These are phyloP conservation scores for Syncephalis plumigaleata DNA, from an alignment of 371 early-diverging fungal genomes.

Conservation along the genomic window DNA sequence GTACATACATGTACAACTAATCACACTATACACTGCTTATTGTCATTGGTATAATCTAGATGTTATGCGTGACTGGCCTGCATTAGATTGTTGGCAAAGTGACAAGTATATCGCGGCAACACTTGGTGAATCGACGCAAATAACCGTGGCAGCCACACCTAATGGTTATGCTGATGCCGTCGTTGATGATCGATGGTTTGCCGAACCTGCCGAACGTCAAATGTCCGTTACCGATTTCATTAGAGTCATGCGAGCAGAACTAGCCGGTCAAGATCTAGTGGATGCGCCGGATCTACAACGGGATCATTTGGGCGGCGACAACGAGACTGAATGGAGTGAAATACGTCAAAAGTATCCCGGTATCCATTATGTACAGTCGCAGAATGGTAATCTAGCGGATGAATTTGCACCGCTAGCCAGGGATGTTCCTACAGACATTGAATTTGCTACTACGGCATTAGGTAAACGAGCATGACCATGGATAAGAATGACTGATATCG, in stretches of 20 bases:
- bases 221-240: constrained; percentile 38
- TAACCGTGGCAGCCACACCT: constrained; percentile 40
- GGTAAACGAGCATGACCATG: neutral
- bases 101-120: constrained; percentile 24
- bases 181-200: constrained; percentile 39
- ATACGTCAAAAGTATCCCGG: constrained; percentile 5
- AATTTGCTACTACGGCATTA: constrained; percentile 18
- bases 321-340: neutral
- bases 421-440: constrained; percentile 41
- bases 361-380: constrained; percentile 44
- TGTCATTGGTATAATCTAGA: no score
- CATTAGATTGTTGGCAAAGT: constrained; percentile 35
- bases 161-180: constrained; percentile 48
- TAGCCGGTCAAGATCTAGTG: constrained; percentile 5
- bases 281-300: constrained; percentile 1
- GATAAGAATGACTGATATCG: constrained; percentile 10
- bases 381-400: constrained; percentile 41
- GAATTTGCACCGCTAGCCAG: constrained; percentile 29
- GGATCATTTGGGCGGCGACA: neutral
- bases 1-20: no score
- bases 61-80: constrained; percentile 29
- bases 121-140: constrained; percentile 18
- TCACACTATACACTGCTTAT: no score
- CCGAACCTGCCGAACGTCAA: constrained; percentile 37
- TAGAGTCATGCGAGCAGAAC: constrained; percentile 12